Percentiles rank a stretch among this genome's conserved stretches.
These are phyloP conservation scores for Hibiscus syriacus DNA, from an alignment of 345 rosid genomes.

Conservation along the genomic window DNA sequence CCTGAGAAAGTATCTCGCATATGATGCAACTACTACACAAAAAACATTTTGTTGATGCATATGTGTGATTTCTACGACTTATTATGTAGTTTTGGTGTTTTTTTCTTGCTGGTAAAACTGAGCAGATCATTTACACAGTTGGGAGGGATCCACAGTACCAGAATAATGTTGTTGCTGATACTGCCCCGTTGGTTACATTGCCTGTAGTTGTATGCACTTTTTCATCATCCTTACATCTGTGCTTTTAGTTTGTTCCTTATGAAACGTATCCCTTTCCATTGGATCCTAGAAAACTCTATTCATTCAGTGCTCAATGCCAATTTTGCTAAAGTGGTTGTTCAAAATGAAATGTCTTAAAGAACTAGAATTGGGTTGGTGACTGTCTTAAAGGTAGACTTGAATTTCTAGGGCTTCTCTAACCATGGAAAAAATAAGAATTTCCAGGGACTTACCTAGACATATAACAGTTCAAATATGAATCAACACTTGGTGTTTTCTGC, in stretches of 20 bases:
- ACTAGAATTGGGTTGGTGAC: background rate
- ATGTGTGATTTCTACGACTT: conserved; percentile 2
- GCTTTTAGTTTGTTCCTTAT: background rate
- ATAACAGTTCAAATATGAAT: background rate
- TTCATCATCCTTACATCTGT: conserved; percentile 13
- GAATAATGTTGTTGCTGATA: conserved; percentile 53
- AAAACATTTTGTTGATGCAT: background rate
- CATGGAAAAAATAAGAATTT: background rate
- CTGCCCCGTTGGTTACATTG: conserved; percentile 50
- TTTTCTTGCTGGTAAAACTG: conserved; percentile 11
- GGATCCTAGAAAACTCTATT: background rate
- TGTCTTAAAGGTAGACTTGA: background rate
- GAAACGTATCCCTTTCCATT: background rate
- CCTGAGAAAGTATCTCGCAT: background rate
- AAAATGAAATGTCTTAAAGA: background rate
- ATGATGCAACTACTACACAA: background rate
- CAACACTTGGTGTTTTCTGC: background rate
- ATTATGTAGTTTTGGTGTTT: conserved; percentile 3
- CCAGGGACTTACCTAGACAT: background rate
- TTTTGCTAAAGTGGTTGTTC: background rate
- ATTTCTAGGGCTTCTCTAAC: background rate
- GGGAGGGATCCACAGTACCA: conserved; percentile 76
- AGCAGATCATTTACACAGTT: conserved; percentile 74
- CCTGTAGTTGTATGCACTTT: conserved; percentile 68
- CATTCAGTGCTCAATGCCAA: background rate